These are phyloP conservation scores for Periglandula ipomoeae DNA, from an alignment of 2,329 filamentous ascomycete species.

Conservation along the genomic window DNA sequence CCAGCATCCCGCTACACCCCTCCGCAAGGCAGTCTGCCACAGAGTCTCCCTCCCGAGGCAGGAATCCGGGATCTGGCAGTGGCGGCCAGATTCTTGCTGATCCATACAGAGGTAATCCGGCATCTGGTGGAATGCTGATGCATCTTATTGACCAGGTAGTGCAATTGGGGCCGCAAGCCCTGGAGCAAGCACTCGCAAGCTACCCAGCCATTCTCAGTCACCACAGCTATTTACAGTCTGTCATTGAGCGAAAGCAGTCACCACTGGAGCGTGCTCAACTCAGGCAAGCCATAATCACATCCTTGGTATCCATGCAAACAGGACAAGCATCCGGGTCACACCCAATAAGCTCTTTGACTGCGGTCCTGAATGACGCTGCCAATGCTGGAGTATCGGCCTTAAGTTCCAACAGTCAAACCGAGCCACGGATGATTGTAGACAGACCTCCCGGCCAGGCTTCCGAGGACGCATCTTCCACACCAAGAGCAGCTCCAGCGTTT, in stretches of 20 bases:
- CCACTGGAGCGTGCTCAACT: constrained; percentile 38
- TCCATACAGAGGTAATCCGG: constrained; percentile 2
- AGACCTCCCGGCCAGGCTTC: background rate
- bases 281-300: constrained; percentile 38
- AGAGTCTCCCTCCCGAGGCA: background rate
- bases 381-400: constrained; percentile 1
- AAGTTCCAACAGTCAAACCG: background rate
- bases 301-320: constrained; percentile 36
- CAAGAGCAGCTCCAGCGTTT: background rate
- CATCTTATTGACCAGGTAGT: constrained; percentile 45
- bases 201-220: constrained; percentile 41
- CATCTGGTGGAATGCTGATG: constrained; percentile 32
- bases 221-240: constrained; percentile 37
- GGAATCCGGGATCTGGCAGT: background rate
- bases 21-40: background rate
- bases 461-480: background rate
- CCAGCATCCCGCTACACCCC: background rate
- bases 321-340: constrained; percentile 27
- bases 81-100: constrained; percentile 1
- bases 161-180: constrained; percentile 36
- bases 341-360: background rate
- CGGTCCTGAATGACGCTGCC: background rate
- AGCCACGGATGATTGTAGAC: background rate
- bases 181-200: constrained; percentile 35
- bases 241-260: constrained; percentile 43